Evolutionary conservation across 129 eudicot species (phyloP), one percentile per base, ranked within the genome.

Genomic region (Oenanthe sinensis): DNA sequence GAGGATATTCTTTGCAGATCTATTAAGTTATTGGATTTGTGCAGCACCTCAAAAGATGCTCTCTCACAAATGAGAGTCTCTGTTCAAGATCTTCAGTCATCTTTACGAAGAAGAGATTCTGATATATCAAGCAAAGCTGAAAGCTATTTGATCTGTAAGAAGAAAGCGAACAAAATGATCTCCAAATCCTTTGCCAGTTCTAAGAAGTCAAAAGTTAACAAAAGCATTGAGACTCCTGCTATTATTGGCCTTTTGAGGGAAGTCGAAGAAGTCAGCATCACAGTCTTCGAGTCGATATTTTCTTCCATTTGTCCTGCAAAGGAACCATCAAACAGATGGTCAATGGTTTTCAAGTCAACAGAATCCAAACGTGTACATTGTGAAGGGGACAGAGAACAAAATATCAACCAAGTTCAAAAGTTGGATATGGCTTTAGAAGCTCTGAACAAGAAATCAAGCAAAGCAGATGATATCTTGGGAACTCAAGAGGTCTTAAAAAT

Each of bases 301-400:
- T 40, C 75, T 9, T 42, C 75, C 15, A 42, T 71, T 15, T 71
- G 30, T 71, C 75, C 75, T 40, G 75, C 48, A 71, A 71, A 71
- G 50, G 49, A 22, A 39, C 22, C 50, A 42, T 71, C 75, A 71
- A 71, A 71, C 47, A 8, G 30, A 20, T 71, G 49, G 50, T 54
- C 63, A 54, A 6, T 20, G 75, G 49, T 74, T n/a, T 74, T 43
- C 14, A 42, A 42, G 30, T 42, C 48, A 71, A 39, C 49, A 71
- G 28, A 40, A 71, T 71, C 50, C 75, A 71, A 40, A 24, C 28
- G 16, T 11, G 74, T 69, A 36, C 74, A 69, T 16, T 68, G 73
- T 15, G 44, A 68, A 14, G 30, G 33, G 45, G 30, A 26, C 5
- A 44, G 19, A 16, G 74, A 39, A 65, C 42, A 65, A 24, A 30